Evolutionary conservation across 2,329 filamentous ascomycete genomes (phyloP).

Genomic region (Pyricularia sp.): DNA sequence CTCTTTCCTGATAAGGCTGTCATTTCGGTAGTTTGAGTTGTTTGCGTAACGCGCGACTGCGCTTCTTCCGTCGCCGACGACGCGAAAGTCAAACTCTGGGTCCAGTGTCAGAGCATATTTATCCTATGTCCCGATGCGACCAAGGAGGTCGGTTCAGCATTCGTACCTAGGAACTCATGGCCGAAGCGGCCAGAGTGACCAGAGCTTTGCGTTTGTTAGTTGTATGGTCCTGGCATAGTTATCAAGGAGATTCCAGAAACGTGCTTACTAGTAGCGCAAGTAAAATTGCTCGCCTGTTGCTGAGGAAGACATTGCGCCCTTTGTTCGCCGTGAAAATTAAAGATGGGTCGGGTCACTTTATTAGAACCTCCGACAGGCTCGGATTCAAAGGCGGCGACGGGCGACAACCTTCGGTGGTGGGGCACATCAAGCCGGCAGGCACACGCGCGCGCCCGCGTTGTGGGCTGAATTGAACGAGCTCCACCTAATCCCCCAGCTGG

Average conservation of each 20-base stretch:
- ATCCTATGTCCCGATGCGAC: not conserved
- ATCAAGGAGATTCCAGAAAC: too few species aligned
- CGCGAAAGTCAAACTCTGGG: slow-evolving; percentile 89
- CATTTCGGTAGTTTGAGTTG: slow-evolving; percentile 98
- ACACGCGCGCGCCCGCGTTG: slow-evolving; percentile 8
- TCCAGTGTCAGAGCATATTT: not conserved
- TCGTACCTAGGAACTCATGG: slow-evolving; percentile 86
- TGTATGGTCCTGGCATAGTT: not conserved
- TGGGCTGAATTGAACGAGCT: not conserved
- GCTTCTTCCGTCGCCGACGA: slow-evolving; percentile 82
- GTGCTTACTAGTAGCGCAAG: slow-evolving; percentile 83
- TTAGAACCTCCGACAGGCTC: not conserved
- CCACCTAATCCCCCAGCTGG: not conserved
- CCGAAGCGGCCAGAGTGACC: slow-evolving; percentile 95
- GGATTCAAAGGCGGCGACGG: not conserved
- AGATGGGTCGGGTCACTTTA: not conserved
- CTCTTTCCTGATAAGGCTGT: slow-evolving; percentile 97
- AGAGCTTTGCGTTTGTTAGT: slow-evolving; percentile 46
- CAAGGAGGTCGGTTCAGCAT: not conserved
- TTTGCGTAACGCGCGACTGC: slow-evolving; percentile 95
- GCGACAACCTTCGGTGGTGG: not conserved
- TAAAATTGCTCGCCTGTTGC: slow-evolving; percentile 72
- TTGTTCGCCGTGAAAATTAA: not conserved
- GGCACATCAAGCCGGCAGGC: slow-evolving; percentile 2
- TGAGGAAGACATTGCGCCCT: slow-evolving; percentile 40